These are phyloP conservation scores for Fraxinus paxiana DNA, from an alignment of 305 asterid species.

Conservation along the genomic window DNA sequence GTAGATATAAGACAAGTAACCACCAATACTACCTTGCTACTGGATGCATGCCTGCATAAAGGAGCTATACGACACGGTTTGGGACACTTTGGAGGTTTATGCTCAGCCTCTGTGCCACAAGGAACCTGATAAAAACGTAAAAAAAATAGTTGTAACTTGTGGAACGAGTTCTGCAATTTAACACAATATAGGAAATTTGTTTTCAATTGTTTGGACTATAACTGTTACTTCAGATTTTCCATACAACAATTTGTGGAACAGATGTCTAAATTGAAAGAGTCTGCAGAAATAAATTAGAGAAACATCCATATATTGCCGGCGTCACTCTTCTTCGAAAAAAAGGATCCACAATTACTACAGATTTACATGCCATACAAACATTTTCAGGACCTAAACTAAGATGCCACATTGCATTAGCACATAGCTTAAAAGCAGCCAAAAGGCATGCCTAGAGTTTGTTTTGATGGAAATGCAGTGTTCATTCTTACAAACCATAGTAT, in stretches of 20 bases:
- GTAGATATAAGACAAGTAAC: not conserved
- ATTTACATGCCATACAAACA: not conserved
- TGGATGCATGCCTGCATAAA: conserved; percentile 63
- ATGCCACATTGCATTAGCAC: not conserved
- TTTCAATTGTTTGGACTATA: not conserved
- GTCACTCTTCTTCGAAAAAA: not conserved
- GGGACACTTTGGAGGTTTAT: conserved; percentile 80
- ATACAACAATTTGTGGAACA: not conserved
- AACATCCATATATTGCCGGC: not conserved
- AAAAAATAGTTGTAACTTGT: conserved; percentile 11
- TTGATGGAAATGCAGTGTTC: not conserved
- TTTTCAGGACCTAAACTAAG: not conserved
- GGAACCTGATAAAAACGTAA: conserved; percentile 65
- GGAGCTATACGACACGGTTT: conserved; percentile 60
- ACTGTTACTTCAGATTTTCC: not conserved
- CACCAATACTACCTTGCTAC: conserved; percentile 55
- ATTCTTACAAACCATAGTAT: not conserved
- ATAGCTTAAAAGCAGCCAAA: not conserved
- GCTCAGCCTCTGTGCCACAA: conserved; percentile 84
- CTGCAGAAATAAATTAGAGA: not conserved
- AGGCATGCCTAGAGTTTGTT: not conserved
- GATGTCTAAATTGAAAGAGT: not conserved
- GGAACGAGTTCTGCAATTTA: not conserved
- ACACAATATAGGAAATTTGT: not conserved
- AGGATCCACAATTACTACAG: not conserved